Conservation (phyloP, 768 basidiomycete genomes). For the Mycena albidolilacea region DNA sequence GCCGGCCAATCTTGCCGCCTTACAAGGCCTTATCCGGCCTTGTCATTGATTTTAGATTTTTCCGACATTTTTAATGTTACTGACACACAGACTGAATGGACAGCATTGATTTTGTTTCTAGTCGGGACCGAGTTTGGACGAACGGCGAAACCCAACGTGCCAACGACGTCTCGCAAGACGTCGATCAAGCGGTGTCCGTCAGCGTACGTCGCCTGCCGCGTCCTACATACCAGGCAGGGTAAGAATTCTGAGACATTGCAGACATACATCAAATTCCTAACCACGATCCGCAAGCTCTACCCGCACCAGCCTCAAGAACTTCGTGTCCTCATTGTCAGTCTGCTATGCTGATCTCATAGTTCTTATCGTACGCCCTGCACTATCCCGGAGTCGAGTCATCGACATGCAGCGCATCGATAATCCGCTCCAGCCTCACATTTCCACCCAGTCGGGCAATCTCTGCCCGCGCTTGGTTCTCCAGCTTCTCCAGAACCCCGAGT, state of each 20-base stretch:
- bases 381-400: constrained; percentile 42
- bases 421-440: constrained; percentile 71
- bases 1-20: no score
- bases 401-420: constrained; percentile 70
- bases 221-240: background rate
- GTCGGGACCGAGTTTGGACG: no score
- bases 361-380: no score
- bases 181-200: constrained; percentile 58
- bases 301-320: constrained; percentile 50
- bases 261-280: constrained; percentile 65
- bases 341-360: no score
- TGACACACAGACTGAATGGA: no score
- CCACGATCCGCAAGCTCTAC: constrained; percentile 58
- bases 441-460: constrained; percentile 87
- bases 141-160: no score
- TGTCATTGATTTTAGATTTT: no score
- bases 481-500: constrained; percentile 70
- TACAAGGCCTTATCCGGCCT: no score
- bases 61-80: no score
- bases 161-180: constrained; percentile 68
- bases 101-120: no score
- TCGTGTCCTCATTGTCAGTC: no score
- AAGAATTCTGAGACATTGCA: constrained; percentile 30
- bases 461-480: constrained; percentile 76
- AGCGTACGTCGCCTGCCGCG: constrained; percentile 46